Evolutionary conservation across 768 basidiomycete species (phyloP).

Genomic region (Scleroderma bovista): DNA sequence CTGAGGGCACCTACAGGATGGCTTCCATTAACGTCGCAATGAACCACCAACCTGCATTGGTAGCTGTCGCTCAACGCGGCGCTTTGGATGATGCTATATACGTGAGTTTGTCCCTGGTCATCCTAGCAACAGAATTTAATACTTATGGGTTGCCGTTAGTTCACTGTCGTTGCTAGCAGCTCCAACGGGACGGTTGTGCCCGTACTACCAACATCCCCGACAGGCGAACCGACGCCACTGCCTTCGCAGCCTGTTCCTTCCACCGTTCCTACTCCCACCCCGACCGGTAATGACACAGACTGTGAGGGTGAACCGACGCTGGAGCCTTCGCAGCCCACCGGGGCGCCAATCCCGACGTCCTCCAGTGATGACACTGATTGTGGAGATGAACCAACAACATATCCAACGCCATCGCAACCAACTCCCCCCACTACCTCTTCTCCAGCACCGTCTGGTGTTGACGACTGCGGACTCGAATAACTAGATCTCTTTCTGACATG

Average conservation of each 20-base stretch:
- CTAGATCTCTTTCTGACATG: background rate
- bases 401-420: background rate
- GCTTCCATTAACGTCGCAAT: constrained; percentile 39
- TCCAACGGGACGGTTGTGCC: constrained; percentile 1
- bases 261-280: background rate
- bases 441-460: background rate
- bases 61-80: constrained; percentile 37
- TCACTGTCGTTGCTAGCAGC: constrained; percentile 17
- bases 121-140: background rate
- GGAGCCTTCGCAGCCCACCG: background rate
- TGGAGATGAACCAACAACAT: too few relatives aligned
- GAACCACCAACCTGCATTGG: constrained; percentile 39
- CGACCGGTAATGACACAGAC: background rate
- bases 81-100: constrained; percentile 38
- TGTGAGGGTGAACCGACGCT: background rate
- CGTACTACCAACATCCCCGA: background rate
- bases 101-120: constrained; percentile 16
- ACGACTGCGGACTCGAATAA: background rate
- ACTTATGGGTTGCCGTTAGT: constrained; percentile 12
- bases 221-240: background rate
- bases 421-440: background rate
- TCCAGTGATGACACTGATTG: background rate
- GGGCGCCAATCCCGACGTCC: background rate
- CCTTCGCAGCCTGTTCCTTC: background rate
- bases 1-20: constrained; percentile 46